Conservation (phyloP, 805 yeast genomes). For the Wickerhamiella bombiphila region DNA sequence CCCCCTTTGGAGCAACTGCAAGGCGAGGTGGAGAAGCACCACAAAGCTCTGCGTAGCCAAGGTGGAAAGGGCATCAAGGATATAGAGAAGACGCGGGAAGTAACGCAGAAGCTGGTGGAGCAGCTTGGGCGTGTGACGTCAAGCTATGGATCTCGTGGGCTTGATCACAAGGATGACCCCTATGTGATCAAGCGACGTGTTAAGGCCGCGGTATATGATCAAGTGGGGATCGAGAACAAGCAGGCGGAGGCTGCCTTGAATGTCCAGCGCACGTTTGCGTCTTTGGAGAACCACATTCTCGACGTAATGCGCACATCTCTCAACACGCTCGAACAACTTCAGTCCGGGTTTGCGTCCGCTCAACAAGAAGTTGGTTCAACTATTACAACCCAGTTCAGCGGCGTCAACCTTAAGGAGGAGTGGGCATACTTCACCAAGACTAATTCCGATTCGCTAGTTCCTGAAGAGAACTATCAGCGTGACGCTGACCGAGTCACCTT, state of each 20-base stretch:
- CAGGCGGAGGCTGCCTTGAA: constrained; percentile 32
- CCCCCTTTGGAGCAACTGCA: constrained; percentile 32
- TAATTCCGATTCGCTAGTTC: constrained; percentile 25
- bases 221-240: constrained; percentile 32
- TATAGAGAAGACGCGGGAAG: constrained; percentile 24
- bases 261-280: constrained; percentile 28
- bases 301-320: constrained; percentile 30
- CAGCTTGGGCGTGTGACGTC: constrained; percentile 24
- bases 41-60: constrained; percentile 27
- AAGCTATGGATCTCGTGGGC: constrained; percentile 22
- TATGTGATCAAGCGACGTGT: constrained; percentile 30
- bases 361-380: constrained; percentile 22
- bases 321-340: constrained; percentile 20
- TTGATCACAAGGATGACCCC: constrained; percentile 33
- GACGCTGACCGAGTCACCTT: constrained; percentile 26
- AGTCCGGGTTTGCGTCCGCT: constrained; percentile 22
- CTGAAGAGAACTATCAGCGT: constrained; percentile 26
- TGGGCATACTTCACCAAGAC: constrained; percentile 30
- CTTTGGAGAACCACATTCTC: constrained; percentile 32
- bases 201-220: constrained; percentile 27
- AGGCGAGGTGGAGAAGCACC: constrained; percentile 30
- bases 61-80: constrained; percentile 27
- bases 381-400: constrained; percentile 22
- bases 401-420: constrained; percentile 29
- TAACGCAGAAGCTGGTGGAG: constrained; percentile 28